These are phyloP conservation scores for Macrotyloma uniflorum DNA, from an alignment of 306 rosid species.

Conservation along the genomic window DNA sequence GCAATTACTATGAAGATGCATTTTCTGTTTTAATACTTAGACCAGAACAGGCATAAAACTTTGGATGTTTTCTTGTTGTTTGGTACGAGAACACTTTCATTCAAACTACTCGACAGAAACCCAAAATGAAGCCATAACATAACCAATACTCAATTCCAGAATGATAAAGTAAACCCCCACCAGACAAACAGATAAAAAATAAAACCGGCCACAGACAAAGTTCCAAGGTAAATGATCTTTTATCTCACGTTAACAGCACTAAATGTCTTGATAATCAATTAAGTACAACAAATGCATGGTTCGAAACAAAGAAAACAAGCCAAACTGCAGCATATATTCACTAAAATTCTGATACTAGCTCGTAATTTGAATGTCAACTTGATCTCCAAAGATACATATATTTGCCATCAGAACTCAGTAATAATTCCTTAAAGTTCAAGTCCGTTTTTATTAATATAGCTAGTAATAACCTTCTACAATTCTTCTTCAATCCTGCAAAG, in stretches of 20 bases:
- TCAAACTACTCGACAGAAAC: background rate
- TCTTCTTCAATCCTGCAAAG: conserved; percentile 50
- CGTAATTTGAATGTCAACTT: conserved; percentile 18
- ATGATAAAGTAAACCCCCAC: background rate
- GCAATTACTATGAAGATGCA: conserved; percentile 1
- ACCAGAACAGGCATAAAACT: background rate
- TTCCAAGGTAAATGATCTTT: conserved; percentile 14
- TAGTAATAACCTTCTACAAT: conserved; percentile 3
- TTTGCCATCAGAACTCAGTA: conserved; percentile 21
- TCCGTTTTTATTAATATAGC: conserved; percentile 40
- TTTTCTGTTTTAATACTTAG: background rate
- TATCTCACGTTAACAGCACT: background rate
- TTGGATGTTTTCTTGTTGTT: background rate
- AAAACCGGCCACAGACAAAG: background rate
- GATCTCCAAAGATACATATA: conserved; percentile 38
- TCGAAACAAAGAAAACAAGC: conserved; percentile 25
- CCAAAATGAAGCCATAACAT: background rate
- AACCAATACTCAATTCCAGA: background rate
- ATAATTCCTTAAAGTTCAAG: conserved; percentile 29
- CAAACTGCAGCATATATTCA: conserved; percentile 3
- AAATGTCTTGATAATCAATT: conserved; percentile 24
- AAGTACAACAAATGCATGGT: conserved; percentile 24
- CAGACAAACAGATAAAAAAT: background rate
- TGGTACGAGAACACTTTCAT: background rate
- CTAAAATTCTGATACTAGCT: conserved; percentile 20